These are phyloP conservation scores for Lactifluus piperatus DNA, from an alignment of 768 basidiomycete genomes.

Conservation along the genomic window DNA sequence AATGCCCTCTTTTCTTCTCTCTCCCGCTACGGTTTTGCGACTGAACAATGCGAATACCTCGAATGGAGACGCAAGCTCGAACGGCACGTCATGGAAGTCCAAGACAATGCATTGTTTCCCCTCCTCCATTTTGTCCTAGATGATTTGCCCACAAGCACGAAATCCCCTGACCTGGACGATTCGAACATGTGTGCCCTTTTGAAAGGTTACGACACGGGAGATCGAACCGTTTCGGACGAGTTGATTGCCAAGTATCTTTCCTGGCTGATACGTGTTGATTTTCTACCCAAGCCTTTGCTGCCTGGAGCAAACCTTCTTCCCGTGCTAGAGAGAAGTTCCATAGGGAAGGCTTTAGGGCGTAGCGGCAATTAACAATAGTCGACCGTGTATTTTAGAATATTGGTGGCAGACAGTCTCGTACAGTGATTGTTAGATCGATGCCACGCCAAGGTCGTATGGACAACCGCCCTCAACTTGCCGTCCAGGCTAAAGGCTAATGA, in stretches of 20 bases:
- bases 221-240: constrained; percentile 58
- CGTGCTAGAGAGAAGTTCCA: constrained; percentile 30
- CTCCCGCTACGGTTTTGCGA: constrained; percentile 68
- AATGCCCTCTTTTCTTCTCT: constrained; percentile 76
- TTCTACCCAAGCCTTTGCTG: constrained; percentile 53
- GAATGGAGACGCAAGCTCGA: constrained; percentile 89
- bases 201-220: constrained; percentile 26
- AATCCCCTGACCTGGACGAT: constrained; percentile 86
- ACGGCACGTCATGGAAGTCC: constrained; percentile 86
- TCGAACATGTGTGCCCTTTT: constrained; percentile 67
- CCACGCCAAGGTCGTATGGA: background rate
- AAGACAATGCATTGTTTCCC: constrained; percentile 97
- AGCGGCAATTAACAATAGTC: constrained; percentile 36
- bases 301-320: constrained; percentile 40
- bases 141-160: constrained; percentile 94
- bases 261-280: constrained; percentile 83
- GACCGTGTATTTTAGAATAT: background rate
- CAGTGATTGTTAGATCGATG: background rate
- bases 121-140: constrained; percentile 95
- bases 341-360: constrained; percentile 58
- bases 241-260: constrained; percentile 84
- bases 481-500: background rate
- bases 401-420: background rate
- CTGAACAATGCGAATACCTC: constrained; percentile 77
- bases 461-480: background rate